A percentile compares a stretch with the other conserved stretches of the same genome.
Conservation (phyloP, 768 basidiomycete genomes). For the Trametes meyenii region DNA sequence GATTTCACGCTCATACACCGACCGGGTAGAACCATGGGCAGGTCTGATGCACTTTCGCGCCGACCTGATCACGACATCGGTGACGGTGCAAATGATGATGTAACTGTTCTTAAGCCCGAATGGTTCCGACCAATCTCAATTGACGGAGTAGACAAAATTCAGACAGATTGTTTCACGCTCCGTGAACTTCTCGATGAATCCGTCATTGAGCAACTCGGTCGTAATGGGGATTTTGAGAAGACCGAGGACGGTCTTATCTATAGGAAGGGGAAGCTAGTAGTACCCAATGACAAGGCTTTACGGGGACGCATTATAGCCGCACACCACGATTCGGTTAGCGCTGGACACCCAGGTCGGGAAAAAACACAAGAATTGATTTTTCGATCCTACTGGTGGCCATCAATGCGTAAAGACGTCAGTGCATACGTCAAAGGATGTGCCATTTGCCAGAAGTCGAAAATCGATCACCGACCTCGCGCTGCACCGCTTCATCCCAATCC, state of each 20-base stretch:
- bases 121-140: constrained; percentile 1
- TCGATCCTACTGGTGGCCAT: constrained; percentile 36
- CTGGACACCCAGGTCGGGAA: constrained; percentile 35
- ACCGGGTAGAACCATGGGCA: constrained; percentile 6
- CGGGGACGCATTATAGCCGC: constrained; percentile 12
- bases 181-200: constrained; percentile 3
- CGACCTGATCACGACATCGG: not conserved
- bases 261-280: not conserved
- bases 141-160: constrained; percentile 1
- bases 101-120: not conserved
- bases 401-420: constrained; percentile 23
- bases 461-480: constrained; percentile 4
- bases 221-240: constrained; percentile 23
- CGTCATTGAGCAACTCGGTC: not conserved
- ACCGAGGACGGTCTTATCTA: constrained; percentile 24
- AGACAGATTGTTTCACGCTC: not conserved
- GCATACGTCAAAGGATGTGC: constrained; percentile 32
- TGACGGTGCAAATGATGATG: not conserved
- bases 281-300: not conserved
- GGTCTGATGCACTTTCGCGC: constrained; percentile 17
- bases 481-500: constrained; percentile 25
- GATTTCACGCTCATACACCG: constrained; percentile 20
- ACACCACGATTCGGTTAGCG: constrained; percentile 30
- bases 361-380: constrained; percentile 30
- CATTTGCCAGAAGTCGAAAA: constrained; percentile 33